Conservation (phyloP, 345 rosid genomes). For the Salix arbutifolia region DNA sequence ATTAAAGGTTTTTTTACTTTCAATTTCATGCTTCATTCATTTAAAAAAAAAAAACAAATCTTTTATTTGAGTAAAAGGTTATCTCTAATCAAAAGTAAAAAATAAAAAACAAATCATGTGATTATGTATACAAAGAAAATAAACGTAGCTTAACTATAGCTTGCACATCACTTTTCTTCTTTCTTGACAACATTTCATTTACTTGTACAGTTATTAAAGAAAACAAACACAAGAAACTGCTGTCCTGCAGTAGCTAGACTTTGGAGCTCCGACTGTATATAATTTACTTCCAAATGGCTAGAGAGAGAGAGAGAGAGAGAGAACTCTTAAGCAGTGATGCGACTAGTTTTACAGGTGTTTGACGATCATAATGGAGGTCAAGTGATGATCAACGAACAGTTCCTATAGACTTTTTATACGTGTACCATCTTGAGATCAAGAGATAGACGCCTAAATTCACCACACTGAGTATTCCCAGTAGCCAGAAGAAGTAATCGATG, state of each 20-base stretch:
- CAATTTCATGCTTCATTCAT: too few species aligned
- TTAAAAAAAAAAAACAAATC: too few species aligned
- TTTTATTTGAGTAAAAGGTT: too few species aligned
- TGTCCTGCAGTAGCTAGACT: background rate
- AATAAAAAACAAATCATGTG: too few species aligned
- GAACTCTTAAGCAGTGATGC: background rate
- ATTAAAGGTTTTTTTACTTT: too few species aligned
- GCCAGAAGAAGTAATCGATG: constrained; percentile 41
- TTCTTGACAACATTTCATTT: background rate
- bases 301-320: too few species aligned
- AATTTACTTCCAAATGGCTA: background rate
- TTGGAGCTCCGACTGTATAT: background rate
- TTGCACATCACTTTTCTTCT: background rate
- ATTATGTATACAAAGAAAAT: background rate
- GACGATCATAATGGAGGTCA: background rate
- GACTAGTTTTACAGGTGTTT: background rate
- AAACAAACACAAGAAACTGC: background rate
- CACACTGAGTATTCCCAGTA: constrained; percentile 30
- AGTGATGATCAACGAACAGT: constrained; percentile 7
- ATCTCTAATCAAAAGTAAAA: too few species aligned
- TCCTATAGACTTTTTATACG: constrained; percentile 31
- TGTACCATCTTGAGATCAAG: constrained; percentile 36
- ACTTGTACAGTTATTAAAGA: background rate
- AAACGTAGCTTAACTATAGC: background rate
- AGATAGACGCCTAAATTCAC: constrained; percentile 31